Percentiles rank a stretch among this genome's conserved stretches.
Conservation (phyloP, 1,284 basidiomycete genomes). For the Cryptococcus sp. region DNA sequence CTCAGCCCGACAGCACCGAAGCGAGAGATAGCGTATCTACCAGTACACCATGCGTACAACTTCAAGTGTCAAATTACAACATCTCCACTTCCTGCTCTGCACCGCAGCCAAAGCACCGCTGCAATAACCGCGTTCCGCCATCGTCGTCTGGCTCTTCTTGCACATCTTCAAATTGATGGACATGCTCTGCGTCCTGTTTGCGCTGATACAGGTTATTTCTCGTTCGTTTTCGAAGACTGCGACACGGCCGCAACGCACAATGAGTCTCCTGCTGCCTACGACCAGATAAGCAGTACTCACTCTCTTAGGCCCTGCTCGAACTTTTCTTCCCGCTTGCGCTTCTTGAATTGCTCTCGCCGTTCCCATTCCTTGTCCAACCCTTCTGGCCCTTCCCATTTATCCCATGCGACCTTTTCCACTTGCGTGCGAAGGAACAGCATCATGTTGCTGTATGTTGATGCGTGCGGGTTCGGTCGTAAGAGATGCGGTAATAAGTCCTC, state of each 20-base stretch:
- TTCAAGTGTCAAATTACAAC: conserved; percentile 55
- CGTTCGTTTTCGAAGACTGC: conserved; percentile 70
- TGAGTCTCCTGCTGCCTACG: no score
- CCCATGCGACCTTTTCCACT: conserved; percentile 95
- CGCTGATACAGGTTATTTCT: conserved; percentile 87
- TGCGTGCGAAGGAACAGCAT: conserved; percentile 89
- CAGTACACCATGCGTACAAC: neutral
- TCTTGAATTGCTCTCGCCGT: conserved; percentile 76
- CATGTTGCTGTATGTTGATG: conserved; percentile 97
- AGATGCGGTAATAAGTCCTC: conserved; percentile 90
- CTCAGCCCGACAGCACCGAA: no score
- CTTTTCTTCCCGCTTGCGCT: conserved; percentile 87
- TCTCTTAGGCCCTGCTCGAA: conserved; percentile 84
- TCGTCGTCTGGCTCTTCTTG: conserved; percentile 59
- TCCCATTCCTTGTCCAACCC: conserved; percentile 88
- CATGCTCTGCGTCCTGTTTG: conserved; percentile 81
- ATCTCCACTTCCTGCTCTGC: conserved; percentile 85
- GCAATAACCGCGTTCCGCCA: conserved; percentile 47
- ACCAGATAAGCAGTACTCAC: conserved; percentile 28
- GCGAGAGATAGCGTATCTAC: neutral
- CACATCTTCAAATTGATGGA: conserved; percentile 72
- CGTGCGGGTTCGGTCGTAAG: conserved; percentile 94
- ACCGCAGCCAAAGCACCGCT: conserved; percentile 81
- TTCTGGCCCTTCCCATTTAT: conserved; percentile 95
- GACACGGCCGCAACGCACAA: neutral